Conservation (phyloP, 208 protist species). For the Naegleria lovaniensis region DNA sequence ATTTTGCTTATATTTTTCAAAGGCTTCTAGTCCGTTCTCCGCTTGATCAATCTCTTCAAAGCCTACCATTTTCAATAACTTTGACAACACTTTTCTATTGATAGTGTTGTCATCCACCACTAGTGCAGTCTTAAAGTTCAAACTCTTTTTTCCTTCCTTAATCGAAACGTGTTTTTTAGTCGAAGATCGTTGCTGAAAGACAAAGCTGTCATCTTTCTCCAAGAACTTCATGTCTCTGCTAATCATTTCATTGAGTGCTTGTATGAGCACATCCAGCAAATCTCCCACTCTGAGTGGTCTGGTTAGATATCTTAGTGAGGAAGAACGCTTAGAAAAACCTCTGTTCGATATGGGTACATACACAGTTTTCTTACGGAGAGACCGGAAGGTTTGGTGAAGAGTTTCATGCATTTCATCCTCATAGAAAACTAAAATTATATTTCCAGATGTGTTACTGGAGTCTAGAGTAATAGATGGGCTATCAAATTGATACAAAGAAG, state of each 20-base stretch:
- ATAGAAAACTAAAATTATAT: background rate
- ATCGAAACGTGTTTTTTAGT: background rate
- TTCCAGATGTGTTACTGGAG: background rate
- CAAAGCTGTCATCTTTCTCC: background rate
- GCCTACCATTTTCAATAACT: background rate
- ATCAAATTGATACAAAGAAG: background rate
- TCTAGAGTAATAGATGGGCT: background rate
- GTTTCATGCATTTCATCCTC: background rate
- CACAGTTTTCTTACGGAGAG: background rate
- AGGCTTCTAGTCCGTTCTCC: background rate
- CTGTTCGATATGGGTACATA: background rate
- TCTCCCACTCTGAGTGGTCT: background rate
- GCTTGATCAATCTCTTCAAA: background rate
- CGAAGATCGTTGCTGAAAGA: background rate
- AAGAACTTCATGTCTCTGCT: conserved; percentile 37
- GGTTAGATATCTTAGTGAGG: background rate
- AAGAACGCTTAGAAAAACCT: background rate
- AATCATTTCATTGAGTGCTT: background rate
- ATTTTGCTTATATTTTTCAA: background rate
- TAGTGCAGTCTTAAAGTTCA: background rate
- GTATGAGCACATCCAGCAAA: background rate
- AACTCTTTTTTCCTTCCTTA: background rate
- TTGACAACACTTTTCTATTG: background rate
- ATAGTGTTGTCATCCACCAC: background rate
- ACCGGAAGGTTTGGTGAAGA: background rate